Evolutionary conservation across 257 asterid species (phyloP).

Genomic region (Hygrophila difformis): DNA sequence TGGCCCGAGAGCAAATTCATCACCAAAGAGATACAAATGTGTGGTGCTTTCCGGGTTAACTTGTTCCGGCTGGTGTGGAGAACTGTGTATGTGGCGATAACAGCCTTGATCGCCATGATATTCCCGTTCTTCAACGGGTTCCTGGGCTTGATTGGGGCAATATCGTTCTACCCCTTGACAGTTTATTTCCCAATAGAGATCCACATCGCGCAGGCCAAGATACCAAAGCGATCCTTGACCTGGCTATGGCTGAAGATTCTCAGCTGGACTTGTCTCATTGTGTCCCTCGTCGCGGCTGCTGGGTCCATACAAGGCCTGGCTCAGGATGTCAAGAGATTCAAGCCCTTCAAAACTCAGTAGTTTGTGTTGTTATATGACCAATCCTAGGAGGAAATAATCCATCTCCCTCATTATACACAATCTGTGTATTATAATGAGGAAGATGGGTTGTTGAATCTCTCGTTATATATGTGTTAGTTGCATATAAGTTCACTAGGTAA

Average conservation of each 20-base stretch:
- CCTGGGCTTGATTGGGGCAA: constrained; percentile 49
- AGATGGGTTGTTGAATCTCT: too few species aligned
- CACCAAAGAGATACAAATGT: constrained; percentile 19
- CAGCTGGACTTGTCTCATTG: constrained; percentile 40
- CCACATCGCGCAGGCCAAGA: constrained; percentile 43
- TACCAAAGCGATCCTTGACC: constrained; percentile 32
- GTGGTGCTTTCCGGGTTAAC: constrained; percentile 21
- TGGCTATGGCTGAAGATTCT: constrained; percentile 51
- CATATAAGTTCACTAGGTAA: too few species aligned
- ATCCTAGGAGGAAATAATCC: too few species aligned
- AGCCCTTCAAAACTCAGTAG: constrained; percentile 33
- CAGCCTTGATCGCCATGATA: constrained; percentile 47
- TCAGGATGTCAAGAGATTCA: constrained; percentile 28
- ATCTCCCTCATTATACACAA: too few species aligned
- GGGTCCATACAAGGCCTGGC: constrained; percentile 52
- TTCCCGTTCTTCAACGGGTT: constrained; percentile 50
- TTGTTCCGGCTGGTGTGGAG: constrained; percentile 44
- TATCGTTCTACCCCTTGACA: constrained; percentile 42
- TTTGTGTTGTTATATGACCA: too few species aligned
- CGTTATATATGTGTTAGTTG: too few species aligned
- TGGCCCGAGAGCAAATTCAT: constrained; percentile 46
- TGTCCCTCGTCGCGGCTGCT: constrained; percentile 48
- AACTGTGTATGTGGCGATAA: constrained; percentile 31
- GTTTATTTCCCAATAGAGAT: constrained; percentile 54
- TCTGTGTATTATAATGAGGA: too few species aligned